phyloP scores from a whole-genome alignment of 192 early-diverging fungal species.

The Mortierella claussenii region DNA sequence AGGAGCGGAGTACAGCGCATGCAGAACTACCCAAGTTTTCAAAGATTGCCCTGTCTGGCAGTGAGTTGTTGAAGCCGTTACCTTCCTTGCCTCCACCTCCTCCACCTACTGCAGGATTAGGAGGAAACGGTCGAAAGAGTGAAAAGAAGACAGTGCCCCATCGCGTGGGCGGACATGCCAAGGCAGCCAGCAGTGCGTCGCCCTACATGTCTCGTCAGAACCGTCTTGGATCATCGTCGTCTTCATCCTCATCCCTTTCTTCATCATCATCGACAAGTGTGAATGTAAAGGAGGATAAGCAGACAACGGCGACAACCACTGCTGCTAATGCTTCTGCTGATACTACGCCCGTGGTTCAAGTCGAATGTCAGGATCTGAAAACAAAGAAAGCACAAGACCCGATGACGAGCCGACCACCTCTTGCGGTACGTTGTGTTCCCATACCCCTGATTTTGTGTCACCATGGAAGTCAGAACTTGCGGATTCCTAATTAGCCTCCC shows the following conservation, averaged over 20 bases:
- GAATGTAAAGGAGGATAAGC: background rate
- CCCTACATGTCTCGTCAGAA: constrained; percentile 9
- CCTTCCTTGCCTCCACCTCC: constrained; percentile 47
- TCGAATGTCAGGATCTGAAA: background rate
- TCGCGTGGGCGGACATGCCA: constrained; percentile 10
- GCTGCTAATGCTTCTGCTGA: background rate
- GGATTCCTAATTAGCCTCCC: no score
- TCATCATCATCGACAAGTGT: background rate
- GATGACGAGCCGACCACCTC: background rate
- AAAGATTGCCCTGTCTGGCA: constrained; percentile 27
- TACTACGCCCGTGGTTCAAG: background rate
- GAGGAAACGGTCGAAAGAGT: no score
- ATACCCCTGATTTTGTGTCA: no score
- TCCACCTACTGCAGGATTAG: no score
- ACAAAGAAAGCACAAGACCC: background rate
- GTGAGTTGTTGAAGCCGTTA: constrained; percentile 30
- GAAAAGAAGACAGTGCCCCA: no score
- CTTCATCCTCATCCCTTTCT: background rate
- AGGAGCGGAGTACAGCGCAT: constrained; percentile 37
- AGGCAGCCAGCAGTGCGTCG: constrained; percentile 16
- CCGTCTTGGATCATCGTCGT: background rate
- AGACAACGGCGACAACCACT: background rate
- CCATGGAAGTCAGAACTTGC: no score
- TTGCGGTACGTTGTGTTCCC: background rate
- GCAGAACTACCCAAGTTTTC: constrained; percentile 42